Conservation (phyloP, 768 basidiomycete species). For the Leccinum variicolor region DNA sequence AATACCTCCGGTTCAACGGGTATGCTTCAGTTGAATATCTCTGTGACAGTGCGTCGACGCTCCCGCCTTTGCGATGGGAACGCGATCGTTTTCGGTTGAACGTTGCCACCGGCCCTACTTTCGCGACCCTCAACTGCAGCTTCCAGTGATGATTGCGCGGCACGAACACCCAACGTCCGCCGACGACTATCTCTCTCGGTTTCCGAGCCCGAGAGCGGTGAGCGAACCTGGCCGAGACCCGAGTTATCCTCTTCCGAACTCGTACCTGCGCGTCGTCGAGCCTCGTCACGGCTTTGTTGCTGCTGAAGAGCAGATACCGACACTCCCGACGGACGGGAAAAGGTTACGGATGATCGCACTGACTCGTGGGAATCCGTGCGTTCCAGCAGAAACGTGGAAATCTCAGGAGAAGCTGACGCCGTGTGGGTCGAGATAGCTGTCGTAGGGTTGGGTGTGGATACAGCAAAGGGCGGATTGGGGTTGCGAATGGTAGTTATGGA, state of each 20-base stretch:
- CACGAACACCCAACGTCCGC: constrained; percentile 36
- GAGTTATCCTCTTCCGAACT: constrained; percentile 23
- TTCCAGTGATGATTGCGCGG: constrained; percentile 47
- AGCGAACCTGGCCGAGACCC: constrained; percentile 23
- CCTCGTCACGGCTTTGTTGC: constrained; percentile 41
- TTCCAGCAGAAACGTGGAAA: constrained; percentile 30
- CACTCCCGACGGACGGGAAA: constrained; percentile 59
- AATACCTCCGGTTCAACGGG: neutral
- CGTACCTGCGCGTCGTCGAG: constrained; percentile 33
- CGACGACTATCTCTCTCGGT: constrained; percentile 45
- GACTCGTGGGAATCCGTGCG: constrained; percentile 50
- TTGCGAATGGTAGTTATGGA: constrained; percentile 47
- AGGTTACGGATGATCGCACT: constrained; percentile 49
- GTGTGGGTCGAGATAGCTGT: constrained; percentile 68
- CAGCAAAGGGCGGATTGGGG: constrained; percentile 40
- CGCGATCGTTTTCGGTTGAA: constrained; percentile 38
- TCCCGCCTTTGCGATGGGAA: constrained; percentile 35
- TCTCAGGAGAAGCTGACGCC: constrained; percentile 46
- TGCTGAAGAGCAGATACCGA: constrained; percentile 56
- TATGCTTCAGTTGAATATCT: constrained; percentile 37
- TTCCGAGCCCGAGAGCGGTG: constrained; percentile 45
- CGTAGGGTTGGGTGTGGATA: constrained; percentile 56
- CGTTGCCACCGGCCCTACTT: constrained; percentile 23
- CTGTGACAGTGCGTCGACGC: constrained; percentile 49
- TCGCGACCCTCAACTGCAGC: constrained; percentile 28